A percentile compares a stretch with the other conserved stretches of the same genome.
Evolutionary conservation across 2,329 filamentous ascomycete genomes (phyloP).

Genomic region (Cordyceps cateniannulata): DNA sequence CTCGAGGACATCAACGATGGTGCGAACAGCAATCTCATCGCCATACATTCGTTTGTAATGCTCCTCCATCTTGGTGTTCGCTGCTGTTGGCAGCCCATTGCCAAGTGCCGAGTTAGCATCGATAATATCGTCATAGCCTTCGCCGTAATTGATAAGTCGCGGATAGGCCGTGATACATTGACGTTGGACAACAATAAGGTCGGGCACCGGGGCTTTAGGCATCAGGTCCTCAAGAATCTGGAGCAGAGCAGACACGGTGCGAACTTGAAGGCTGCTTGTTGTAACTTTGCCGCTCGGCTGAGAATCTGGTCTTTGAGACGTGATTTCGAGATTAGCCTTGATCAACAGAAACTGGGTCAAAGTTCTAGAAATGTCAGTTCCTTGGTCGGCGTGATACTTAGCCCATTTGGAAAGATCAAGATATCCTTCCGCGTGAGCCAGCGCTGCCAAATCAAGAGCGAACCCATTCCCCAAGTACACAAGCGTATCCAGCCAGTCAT

Average conservation of each 20-base stretch:
- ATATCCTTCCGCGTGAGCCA: slow-evolving; percentile 74
- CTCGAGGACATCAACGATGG: slow-evolving; percentile 78
- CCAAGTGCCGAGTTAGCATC: slow-evolving; percentile 74
- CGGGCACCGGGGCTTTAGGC: slow-evolving; percentile 51
- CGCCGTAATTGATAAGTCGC: slow-evolving; percentile 90
- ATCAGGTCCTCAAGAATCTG: slow-evolving; percentile 69
- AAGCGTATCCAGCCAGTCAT: slow-evolving; percentile 78
- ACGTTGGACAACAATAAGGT: slow-evolving; percentile 75
- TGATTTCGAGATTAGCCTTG: slow-evolving; percentile 75
- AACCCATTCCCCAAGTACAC: slow-evolving; percentile 75
- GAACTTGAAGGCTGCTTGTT: slow-evolving; percentile 68
- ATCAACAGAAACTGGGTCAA: slow-evolving; percentile 76
- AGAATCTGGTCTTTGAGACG: slow-evolving; percentile 61
- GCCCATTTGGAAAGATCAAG: slow-evolving; percentile 80
- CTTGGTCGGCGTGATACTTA: slow-evolving; percentile 60
- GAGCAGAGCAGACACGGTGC: slow-evolving; percentile 76
- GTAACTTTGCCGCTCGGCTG: slow-evolving; percentile 52
- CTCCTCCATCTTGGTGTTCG: slow-evolving; percentile 91
- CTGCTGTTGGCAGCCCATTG: slow-evolving; percentile 72
- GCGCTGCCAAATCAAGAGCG: slow-evolving; percentile 77
- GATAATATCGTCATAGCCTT: slow-evolving; percentile 86
- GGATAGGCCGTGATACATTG: slow-evolving; percentile 90
- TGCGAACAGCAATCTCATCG: slow-evolving; percentile 76
- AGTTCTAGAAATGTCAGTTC: slow-evolving; percentile 60
- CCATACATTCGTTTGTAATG: slow-evolving; percentile 98